Evolutionary conservation across 495 filamentous ascomycete species (phyloP), one percentile per base, ranked within the genome.

Genomic region (Aspergillus cristatus): DNA sequence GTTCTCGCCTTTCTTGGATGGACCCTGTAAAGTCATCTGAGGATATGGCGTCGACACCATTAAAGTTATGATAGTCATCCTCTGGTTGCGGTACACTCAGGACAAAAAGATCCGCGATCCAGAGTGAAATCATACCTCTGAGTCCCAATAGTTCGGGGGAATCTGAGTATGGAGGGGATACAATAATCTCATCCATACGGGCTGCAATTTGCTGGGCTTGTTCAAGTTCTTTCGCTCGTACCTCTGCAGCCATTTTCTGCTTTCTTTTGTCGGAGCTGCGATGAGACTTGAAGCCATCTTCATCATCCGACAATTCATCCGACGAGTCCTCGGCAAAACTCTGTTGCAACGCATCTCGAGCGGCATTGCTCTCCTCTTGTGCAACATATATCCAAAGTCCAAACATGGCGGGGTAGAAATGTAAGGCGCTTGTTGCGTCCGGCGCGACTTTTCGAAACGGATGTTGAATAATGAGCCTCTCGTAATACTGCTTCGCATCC

Each of bases 371-470:
- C 42, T 70, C 60, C 35, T 70, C 60, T 38, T 79, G 68, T 1
- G 74, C 54, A 13, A 75, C 66, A 45, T 76, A 80, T 16, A 84
- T 65, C 76, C 80, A 82, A 12, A 81, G 58, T 3, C 69, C 70
- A 31, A 82, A 74, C 74, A 84, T 75, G n/a, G 73, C 74, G 5
- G 75, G 74, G 45, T 81, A 81, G 45, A 84, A 81, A 18, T 74
- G 65, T 32, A 72, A 38, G 17, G 78, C 57, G 44, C 65, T 74
- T 30, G 67, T 52, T 15, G 52, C 54, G 38, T 57, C 45, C 2
- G 71, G 65, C 12, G 51, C 41, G n/a, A 49, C 43, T 42, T 72
- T 72, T 11, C 65, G 64, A 46, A 66, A 74, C 0, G 79, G 79
- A 56, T 82, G 68, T 46, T 83, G 75, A 10, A 84, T 56, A n/a